phyloP scores from a whole-genome alignment of 164 flowering plant species.

The Euptelea pleiosperma region DNA sequence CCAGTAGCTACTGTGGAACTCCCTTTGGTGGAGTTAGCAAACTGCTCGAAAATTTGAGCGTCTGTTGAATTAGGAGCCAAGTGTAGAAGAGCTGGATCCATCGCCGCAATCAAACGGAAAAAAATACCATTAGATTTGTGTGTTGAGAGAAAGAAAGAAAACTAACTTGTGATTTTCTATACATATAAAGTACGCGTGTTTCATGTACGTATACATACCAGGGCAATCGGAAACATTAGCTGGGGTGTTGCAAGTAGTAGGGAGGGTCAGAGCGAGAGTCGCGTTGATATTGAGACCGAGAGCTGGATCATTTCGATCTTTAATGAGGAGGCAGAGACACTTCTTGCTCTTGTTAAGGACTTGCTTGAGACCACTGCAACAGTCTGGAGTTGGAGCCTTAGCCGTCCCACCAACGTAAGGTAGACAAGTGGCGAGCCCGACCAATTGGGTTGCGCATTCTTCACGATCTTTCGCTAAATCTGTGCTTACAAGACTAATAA shows the following conservation, averaged over 20 bases:
- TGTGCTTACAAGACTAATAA: conserved; percentile 22
- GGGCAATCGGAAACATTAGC: conserved; percentile 44
- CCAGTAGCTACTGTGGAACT: conserved; percentile 1
- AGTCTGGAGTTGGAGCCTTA: conserved; percentile 63
- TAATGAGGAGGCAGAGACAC: conserved; percentile 67
- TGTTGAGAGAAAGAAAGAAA: too few relatives aligned
- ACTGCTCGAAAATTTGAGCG: conserved; percentile 32
- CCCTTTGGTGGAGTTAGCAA: conserved; percentile 5
- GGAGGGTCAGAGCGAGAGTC: conserved; percentile 61
- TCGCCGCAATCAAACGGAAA: background rate
- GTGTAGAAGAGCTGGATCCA: conserved; percentile 28
- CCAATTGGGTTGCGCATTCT: conserved; percentile 54
- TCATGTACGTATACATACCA: conserved; percentile 25
- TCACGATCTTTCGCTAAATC: conserved; percentile 46
- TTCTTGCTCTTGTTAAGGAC: conserved; percentile 52
- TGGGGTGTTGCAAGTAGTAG: conserved; percentile 38
- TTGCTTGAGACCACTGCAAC: conserved; percentile 61
- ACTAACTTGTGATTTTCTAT: too few relatives aligned
- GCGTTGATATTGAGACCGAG: conserved; percentile 68
- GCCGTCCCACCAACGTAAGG: conserved; percentile 59
- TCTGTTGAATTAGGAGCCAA: conserved; percentile 34
- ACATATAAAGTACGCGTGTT: too few relatives aligned
- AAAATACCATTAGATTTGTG: too few relatives aligned
- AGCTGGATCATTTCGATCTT: conserved; percentile 59
- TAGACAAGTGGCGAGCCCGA: conserved; percentile 59